Percentiles rank a stretch among this genome's conserved stretches.
These are phyloP conservation scores for Orychophragmus violaceus DNA, from an alignment of 345 rosid species.

Conservation along the genomic window DNA sequence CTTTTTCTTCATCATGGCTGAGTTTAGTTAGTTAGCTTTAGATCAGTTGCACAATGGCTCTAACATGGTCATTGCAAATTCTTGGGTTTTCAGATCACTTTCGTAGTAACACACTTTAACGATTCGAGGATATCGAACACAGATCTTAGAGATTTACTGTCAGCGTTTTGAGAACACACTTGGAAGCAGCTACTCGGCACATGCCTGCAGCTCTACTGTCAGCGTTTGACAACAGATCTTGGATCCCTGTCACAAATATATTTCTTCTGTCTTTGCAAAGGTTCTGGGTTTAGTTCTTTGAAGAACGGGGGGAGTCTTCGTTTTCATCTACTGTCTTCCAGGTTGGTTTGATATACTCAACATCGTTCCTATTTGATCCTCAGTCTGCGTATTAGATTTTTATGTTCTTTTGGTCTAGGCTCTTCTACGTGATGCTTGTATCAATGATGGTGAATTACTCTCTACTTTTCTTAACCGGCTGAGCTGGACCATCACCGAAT, in stretches of 20 bases:
- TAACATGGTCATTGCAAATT: neutral
- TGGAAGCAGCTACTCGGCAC: conserved; percentile 67
- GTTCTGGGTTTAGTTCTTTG: conserved; percentile 71
- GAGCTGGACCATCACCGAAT: conserved; percentile 98
- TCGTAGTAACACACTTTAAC: conserved; percentile 80
- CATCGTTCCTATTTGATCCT: neutral
- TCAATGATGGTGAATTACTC: conserved; percentile 56
- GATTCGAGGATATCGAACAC: conserved; percentile 86
- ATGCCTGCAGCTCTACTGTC: conserved; percentile 74
- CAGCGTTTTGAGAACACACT: conserved; percentile 84
- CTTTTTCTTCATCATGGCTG: neutral
- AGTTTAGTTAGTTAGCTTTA: neutral
- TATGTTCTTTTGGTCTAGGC: conserved; percentile 32
- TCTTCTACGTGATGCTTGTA: conserved; percentile 75
- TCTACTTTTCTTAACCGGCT: conserved; percentile 87
- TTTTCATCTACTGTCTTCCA: conserved; percentile 76
- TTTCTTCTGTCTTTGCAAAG: conserved; percentile 84
- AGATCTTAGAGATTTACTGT: conserved; percentile 85
- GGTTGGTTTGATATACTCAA: conserved; percentile 36
- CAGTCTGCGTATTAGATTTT: neutral
- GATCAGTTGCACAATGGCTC: neutral
- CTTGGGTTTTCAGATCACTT: conserved; percentile 66
- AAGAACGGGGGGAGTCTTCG: conserved; percentile 87
- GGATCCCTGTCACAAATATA: conserved; percentile 92
- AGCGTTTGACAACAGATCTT: conserved; percentile 92